Evolutionary conservation across 2,329 filamentous ascomycete genomes (phyloP).

Genomic region (Alternaria arbusti): DNA sequence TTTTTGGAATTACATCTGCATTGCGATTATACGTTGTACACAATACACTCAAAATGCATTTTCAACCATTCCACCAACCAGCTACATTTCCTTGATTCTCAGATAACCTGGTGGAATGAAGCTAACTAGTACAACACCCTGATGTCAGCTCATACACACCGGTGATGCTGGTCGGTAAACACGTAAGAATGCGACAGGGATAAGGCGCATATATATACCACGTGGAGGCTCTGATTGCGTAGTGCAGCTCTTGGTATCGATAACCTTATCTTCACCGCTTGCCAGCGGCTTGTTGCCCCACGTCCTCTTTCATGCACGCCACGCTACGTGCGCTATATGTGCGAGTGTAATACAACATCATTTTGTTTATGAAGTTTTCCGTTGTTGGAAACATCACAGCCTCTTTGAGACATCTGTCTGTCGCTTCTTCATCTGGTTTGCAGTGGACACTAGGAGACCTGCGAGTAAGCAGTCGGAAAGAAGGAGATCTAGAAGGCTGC

Average conservation of each 20-base stretch:
- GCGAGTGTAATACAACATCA: neutral
- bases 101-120: neutral
- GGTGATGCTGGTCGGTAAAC: neutral
- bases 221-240: conserved; percentile 21
- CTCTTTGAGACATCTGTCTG: neutral
- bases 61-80: neutral
- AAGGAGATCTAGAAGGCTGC: neutral
- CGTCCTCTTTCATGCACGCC: neutral
- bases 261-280: conserved; percentile 36
- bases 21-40: neutral
- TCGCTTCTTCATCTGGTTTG: neutral
- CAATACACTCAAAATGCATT: neutral
- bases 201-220: neutral
- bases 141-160: neutral
- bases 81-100: neutral
- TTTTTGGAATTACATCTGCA: neutral
- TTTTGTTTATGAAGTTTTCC: neutral
- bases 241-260: conserved; percentile 13
- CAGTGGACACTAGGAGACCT: neutral
- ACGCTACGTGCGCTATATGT: neutral
- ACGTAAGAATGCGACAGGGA: neutral
- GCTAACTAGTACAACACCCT: neutral
- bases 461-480: neutral
- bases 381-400: neutral
- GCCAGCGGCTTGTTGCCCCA: neutral